Base-by-base conservation (phyloP, 2,329 filamentous ascomycete species). In the Colletotrichum musae region DNA sequence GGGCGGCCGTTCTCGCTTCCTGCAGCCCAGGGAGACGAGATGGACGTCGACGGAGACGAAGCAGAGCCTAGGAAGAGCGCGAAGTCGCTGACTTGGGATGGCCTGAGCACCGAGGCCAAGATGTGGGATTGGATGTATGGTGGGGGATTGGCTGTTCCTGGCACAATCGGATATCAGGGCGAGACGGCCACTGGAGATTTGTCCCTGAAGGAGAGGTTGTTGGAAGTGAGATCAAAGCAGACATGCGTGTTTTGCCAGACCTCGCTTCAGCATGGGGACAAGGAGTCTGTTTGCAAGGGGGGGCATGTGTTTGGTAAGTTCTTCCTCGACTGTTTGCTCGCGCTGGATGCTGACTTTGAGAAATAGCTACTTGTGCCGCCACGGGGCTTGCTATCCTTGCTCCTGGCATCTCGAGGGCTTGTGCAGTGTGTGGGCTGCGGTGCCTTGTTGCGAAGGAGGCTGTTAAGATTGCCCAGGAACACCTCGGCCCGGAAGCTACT, bases 41-140 rank as follows among this genome's bases (percentile, higher is more conserved):
- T 58, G 64, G 68, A 68, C n/a, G 24, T 48, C 1, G 70, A 71
- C 9, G 52, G 50, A 1, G 45, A 7, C 47, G 32, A 7, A 10
- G 7, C 54, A 71, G 9, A 36, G 51, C 7, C 24, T 21, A n/a
- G n/a, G 52, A n/a, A 18, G 32, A 9, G 47, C 6, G 15, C 13
- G 16, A 32, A 43, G 6, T n/a, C 3, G 5, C 53, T 24, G 10
- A 60, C 28, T 24, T 60, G 54, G 60, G 36, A 59, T 12, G 2
- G 71, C 2, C 76, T 87, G 21, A 86, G 85, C n/a, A 88, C 87
- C 2, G 88, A 90, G 75, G 88, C 83, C 0, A 78, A 79, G 45
- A 80, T 86, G 52, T 89, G 87, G 83, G 85, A 89, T 70, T 88
- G 85, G 83, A 87, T 89, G 84, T 89, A 90, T 72, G 87, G 86